A percentile compares a stretch with the other conserved stretches of the same genome.
Conservation (phyloP, 495 filamentous ascomycete genomes). For the Daldinia bambusicola region DNA sequence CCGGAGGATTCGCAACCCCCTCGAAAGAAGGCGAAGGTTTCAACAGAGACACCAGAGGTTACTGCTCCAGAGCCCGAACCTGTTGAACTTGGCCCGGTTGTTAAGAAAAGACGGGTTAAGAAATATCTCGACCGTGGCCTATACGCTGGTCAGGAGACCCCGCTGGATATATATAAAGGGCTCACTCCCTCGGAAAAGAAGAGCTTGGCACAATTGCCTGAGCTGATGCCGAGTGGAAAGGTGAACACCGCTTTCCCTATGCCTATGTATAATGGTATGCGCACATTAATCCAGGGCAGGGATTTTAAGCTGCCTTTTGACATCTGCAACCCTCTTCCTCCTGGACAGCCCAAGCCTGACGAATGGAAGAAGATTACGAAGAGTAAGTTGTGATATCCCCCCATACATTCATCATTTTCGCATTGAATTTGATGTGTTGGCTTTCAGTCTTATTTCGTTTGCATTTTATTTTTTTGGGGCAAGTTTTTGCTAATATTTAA, state of each 20-base stretch:
- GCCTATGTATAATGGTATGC: conserved; percentile 59
- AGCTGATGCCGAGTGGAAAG: conserved; percentile 53
- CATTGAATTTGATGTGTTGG: background rate
- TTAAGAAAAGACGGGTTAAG: conserved; percentile 66
- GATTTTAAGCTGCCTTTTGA: conserved; percentile 92
- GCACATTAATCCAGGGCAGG: conserved; percentile 70
- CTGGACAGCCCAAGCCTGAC: conserved; percentile 87
- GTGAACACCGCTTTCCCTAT: conserved; percentile 56
- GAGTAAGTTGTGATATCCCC: conserved; percentile 64
- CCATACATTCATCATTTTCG: conserved; percentile 8
- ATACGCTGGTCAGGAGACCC: conserved; percentile 83
- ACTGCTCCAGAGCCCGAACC: conserved; percentile 55
- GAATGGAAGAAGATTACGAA: conserved; percentile 90
- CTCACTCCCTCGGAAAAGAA: conserved; percentile 67
- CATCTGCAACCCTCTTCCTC: conserved; percentile 84
- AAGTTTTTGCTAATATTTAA: conserved; percentile 19
- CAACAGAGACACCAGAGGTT: conserved; percentile 54
- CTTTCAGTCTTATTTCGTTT: background rate
- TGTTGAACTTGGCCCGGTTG: conserved; percentile 51
- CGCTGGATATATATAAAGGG: conserved; percentile 67
- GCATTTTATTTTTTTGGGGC: background rate
- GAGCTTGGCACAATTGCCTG: conserved; percentile 65
- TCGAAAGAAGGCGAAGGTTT: conserved; percentile 57
- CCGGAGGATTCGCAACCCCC: conserved; percentile 46
- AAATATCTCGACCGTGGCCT: conserved; percentile 82